Percentiles rank a stretch among this genome's conserved stretches.
These are phyloP conservation scores for Ceratobasidium sp. DNA, from an alignment of 1,284 basidiomycete species.

Conservation along the genomic window DNA sequence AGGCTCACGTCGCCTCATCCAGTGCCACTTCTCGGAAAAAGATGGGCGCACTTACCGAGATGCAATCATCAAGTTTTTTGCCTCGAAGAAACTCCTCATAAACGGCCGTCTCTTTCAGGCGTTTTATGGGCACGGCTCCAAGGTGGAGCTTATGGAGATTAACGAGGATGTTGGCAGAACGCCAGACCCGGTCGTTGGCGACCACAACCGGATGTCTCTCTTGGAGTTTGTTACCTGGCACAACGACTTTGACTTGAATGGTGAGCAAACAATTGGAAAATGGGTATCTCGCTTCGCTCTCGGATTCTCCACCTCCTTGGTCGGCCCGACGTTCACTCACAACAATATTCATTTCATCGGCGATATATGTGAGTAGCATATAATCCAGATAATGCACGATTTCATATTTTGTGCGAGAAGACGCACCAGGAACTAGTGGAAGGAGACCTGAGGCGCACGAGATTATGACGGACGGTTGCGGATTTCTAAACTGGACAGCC, in stretches of 20 bases:
- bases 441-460: slow-evolving; percentile 12
- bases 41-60: slow-evolving; percentile 12
- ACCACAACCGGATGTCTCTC: slow-evolving; percentile 41
- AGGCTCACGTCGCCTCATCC: slow-evolving; percentile 44
- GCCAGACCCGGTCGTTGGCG: slow-evolving; percentile 28
- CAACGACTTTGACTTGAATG: slow-evolving; percentile 30
- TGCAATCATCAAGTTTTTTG: slow-evolving; percentile 24
- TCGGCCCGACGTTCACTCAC: slow-evolving; percentile 36
- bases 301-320: slow-evolving; percentile 44
- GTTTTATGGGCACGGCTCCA: slow-evolving; percentile 42
- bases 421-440: slow-evolving; percentile 5
- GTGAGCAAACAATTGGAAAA: slow-evolving; percentile 38
- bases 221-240: slow-evolving; percentile 44
- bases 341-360: slow-evolving; percentile 40
- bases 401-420: slow-evolving; percentile 21
- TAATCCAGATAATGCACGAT: background rate
- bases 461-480: slow-evolving; percentile 49
- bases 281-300: slow-evolving; percentile 48
- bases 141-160: slow-evolving; percentile 43
- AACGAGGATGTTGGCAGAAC: slow-evolving; percentile 44
- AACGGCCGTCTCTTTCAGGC: slow-evolving; percentile 46
- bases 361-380: slow-evolving; percentile 40
- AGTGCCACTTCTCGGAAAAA: slow-evolving; percentile 34
- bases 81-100: slow-evolving; percentile 36
- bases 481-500: slow-evolving; percentile 44